A percentile compares a stretch with the other conserved stretches of the same genome.
Conservation (phyloP, 805 yeast genomes). For the Clavispora fructus region DNA sequence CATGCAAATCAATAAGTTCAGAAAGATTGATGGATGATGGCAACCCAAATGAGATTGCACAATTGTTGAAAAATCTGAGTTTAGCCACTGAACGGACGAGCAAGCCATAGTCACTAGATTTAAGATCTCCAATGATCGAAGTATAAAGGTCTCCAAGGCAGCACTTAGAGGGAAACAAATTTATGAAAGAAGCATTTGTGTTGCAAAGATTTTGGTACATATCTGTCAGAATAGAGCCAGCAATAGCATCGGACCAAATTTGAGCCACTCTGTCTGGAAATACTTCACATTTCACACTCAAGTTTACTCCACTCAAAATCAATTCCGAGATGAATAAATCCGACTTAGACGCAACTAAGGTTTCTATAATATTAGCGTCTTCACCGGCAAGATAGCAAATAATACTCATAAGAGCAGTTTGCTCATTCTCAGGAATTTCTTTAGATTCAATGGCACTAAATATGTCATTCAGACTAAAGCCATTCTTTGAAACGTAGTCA, state of each 20-base stretch:
- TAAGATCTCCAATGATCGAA: constrained; percentile 12
- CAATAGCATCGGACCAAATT: neutral
- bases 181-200: neutral
- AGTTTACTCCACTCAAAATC: constrained; percentile 9
- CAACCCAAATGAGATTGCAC: constrained; percentile 8
- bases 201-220: neutral
- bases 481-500: constrained; percentile 8
- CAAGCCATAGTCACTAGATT: constrained; percentile 17
- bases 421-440: constrained; percentile 1
- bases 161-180: neutral
- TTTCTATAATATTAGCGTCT: neutral
- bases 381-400: neutral
- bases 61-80: constrained; percentile 24
- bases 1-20: constrained; percentile 16
- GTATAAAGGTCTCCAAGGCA: neutral
- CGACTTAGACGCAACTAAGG: constrained; percentile 13
- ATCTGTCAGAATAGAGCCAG: neutral
- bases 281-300: neutral
- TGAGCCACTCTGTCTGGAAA: neutral
- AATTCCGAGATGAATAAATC: constrained; percentile 8
- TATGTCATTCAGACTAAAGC: neutral
- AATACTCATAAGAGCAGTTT: constrained; percentile 3
- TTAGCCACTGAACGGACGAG: constrained; percentile 18
- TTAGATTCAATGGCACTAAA: neutral
- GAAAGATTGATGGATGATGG: constrained; percentile 4